A percentile compares a stretch with the other conserved stretches of the same genome.
These are phyloP conservation scores for Biscogniauxia mediterranea DNA, from an alignment of 2,329 filamentous ascomycete species.

Conservation along the genomic window DNA sequence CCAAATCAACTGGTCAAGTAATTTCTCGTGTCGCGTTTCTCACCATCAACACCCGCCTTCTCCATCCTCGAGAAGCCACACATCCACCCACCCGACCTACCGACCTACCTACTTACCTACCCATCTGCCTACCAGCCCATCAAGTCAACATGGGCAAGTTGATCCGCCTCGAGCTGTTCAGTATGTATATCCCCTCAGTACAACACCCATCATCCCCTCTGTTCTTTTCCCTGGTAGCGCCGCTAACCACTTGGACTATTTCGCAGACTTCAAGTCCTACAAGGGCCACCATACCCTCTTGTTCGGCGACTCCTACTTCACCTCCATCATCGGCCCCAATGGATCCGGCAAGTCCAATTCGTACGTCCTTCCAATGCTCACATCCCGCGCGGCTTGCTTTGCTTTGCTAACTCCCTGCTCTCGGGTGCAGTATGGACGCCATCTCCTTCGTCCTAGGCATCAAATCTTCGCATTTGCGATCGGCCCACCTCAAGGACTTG, in stretches of 20 bases:
- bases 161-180: conserved; percentile 89
- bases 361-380: conserved; percentile 48
- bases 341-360: conserved; percentile 99
- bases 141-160: conserved; percentile 83
- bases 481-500: conserved; percentile 87
- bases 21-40: neutral
- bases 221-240: too few species aligned
- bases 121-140: neutral
- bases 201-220: conserved; percentile 21
- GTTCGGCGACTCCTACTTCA: conserved; percentile 98
- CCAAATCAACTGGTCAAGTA: neutral
- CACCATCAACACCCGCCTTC: neutral
- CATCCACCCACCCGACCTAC: too few species aligned
- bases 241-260: conserved; percentile 9
- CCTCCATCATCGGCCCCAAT: conserved; percentile 98
- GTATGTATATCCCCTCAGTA: conserved; percentile 49
- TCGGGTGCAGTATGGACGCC: conserved; percentile 78
- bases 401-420: conserved; percentile 23
- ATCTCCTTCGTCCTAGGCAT: conserved; percentile 99
- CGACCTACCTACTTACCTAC: conserved; percentile 2
- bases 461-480: conserved; percentile 96
- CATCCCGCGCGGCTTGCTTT: neutral
- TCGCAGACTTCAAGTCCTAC: conserved; percentile 95
- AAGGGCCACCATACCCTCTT: conserved; percentile 92
- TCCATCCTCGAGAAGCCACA: neutral